These are phyloP conservation scores for Pseudocercospora musae DNA, from an alignment of 2,329 filamentous ascomycete genomes.

Conservation along the genomic window DNA sequence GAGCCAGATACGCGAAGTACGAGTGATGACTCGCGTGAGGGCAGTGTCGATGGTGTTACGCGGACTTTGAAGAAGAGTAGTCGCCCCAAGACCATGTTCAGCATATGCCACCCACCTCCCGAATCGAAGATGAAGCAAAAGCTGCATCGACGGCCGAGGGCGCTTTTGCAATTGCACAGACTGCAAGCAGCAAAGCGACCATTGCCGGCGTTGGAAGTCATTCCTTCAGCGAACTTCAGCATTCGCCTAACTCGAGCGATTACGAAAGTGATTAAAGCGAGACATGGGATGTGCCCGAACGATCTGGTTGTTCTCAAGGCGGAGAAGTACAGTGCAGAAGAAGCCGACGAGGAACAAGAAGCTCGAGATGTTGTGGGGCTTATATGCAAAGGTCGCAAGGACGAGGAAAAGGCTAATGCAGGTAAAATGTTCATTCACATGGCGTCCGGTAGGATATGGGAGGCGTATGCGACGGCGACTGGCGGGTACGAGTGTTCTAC, in stretches of 20 bases:
- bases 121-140: conserved; percentile 56
- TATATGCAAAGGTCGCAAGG: conserved; percentile 51
- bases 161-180: conserved; percentile 70
- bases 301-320: conserved; percentile 70
- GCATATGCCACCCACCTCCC: conserved; percentile 66
- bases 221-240: conserved; percentile 57
- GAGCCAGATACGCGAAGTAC: conserved; percentile 33
- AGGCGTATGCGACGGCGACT: conserved; percentile 41
- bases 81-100: conserved; percentile 60
- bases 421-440: conserved; percentile 68
- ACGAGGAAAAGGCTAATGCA: conserved; percentile 47
- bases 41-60: conserved; percentile 30
- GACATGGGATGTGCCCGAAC: conserved; percentile 62
- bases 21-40: conserved; percentile 32
- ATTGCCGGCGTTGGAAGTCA: conserved; percentile 67
- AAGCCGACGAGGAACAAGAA: conserved; percentile 52
- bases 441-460: conserved; percentile 46
- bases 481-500: conserved; percentile 57
- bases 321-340: conserved; percentile 59
- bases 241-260: conserved; percentile 59
- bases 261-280: conserved; percentile 61
- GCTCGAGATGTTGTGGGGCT: conserved; percentile 62
- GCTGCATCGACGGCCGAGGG: conserved; percentile 63
- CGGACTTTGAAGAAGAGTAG: conserved; percentile 25
- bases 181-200: conserved; percentile 60